phyloP scores from a whole-genome alignment of 1,284 basidiomycete species.

The Papiliotrema laurentii region DNA sequence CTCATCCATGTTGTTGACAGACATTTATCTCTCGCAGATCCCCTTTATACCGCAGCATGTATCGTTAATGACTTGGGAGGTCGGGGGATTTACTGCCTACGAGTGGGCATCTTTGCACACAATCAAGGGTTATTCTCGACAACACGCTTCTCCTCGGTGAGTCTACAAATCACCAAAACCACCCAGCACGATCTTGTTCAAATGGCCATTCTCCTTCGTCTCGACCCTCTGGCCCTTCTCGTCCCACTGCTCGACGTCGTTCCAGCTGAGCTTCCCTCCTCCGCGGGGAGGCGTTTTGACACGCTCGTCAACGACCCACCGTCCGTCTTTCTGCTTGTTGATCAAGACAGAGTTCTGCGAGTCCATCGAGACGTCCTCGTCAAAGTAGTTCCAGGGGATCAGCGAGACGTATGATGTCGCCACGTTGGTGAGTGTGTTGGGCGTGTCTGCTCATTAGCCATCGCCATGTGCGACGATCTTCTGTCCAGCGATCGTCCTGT shows the following conservation, averaged over 20 bases:
- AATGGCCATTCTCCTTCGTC: not conserved
- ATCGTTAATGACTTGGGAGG: too few species aligned
- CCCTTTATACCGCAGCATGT: too few species aligned
- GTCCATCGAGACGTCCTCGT: slow-evolving; percentile 57
- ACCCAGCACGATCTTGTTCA: not conserved
- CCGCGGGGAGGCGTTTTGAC: not conserved
- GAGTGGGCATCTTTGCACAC: not conserved
- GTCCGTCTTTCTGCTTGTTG: not conserved
- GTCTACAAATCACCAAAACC: not conserved
- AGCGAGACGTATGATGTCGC: slow-evolving; percentile 60
- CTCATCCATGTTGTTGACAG: too few species aligned
- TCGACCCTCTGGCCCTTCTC: slow-evolving; percentile 1
- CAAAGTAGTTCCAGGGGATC: slow-evolving; percentile 62
- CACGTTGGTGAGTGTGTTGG: slow-evolving; percentile 59
- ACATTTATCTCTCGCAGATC: too few species aligned
- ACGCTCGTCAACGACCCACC: slow-evolving; percentile 6
- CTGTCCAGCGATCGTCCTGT: not conserved
- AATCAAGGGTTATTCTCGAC: not conserved
- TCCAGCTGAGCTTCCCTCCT: slow-evolving; percentile 1
- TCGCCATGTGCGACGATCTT: slow-evolving; percentile 1
- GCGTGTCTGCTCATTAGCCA: slow-evolving; percentile 12
- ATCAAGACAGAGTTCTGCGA: slow-evolving; percentile 10
- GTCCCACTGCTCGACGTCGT: slow-evolving; percentile 3
- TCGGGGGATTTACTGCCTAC: too few species aligned
- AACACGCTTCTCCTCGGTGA: not conserved